Evolutionary conservation across 495 filamentous ascomycete species (phyloP), one percentile per base, ranked within the genome.

Genomic region (Bacidia rubella): DNA sequence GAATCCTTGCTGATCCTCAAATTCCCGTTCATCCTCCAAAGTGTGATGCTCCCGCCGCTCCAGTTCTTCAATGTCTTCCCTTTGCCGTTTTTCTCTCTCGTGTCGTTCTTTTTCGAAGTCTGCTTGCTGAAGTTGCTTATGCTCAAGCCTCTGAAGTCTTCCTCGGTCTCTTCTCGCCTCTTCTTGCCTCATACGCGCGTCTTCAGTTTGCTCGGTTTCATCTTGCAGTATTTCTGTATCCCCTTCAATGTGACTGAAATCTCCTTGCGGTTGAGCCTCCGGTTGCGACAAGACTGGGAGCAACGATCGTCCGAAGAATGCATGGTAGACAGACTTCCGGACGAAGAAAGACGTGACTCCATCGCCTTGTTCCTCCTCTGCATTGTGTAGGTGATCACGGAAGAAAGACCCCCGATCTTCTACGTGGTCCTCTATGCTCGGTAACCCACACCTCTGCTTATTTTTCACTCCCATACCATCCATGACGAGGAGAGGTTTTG

Each of bases 321-420:
- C 54, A 24, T 51, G 47, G 50, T 56, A 59, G 46, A 46, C 43
- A 11, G 29, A 56, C 49, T 47, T 59, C 17, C 22, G 47, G 27
- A 52, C 39, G 52, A 59, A 53, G 47, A 52, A 56, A 20, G 49
- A 60, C 38, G 47, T 57, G 52, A 57, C 54, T n/a, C 43, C 43
- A 51, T 54, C 52, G 26, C 24, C 54, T 50, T 53, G 22, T 52
- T 57, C 12, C 21, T 54, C 21, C 22, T 51, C 19, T 25, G 22
- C 29, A 19, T 53, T 22, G 26, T 57, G 32, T 48, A 59, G 35
- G 41, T 57, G 20, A 45, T 52, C 53, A 15, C 48, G 49, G 38
- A 59, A 58, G 29, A 58, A 39, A n/a, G n/a, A n/a, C n/a, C n/a
- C n/a, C n/a, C n/a, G n/a, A n/a, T n/a, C n/a, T n/a, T n/a, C n/a